These are phyloP conservation scores for Cardiospermum halicacabum DNA, from an alignment of 345 rosid species.

Conservation along the genomic window DNA sequence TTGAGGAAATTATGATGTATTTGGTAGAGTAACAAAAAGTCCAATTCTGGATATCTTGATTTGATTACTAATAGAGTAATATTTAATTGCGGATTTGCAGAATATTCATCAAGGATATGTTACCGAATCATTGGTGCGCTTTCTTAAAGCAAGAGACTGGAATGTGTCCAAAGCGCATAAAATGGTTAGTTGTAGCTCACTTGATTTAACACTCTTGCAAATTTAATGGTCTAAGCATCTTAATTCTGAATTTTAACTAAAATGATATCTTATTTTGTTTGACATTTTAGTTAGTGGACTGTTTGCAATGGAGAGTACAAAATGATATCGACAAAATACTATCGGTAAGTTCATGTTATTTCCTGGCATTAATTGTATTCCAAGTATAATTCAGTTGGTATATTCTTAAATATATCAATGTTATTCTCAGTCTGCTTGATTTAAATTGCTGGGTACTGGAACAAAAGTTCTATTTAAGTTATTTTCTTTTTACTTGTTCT, in stretches of 20 bases:
- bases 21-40: neutral
- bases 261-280: conserved; percentile 1
- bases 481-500: no score
- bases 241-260: conserved; percentile 9
- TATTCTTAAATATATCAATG: neutral
- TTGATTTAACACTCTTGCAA: neutral
- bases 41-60: neutral
- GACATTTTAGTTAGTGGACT: conserved; percentile 68
- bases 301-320: conserved; percentile 82
- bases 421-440: neutral
- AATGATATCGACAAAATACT: conserved; percentile 77
- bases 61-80: conserved; percentile 4
- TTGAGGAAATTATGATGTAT: neutral
- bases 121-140: conserved; percentile 53
- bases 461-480: neutral
- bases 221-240: conserved; percentile 1
- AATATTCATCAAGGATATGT: conserved; percentile 66
- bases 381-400: neutral
- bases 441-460: neutral
- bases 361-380: neutral
- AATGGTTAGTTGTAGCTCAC: conserved; percentile 45
- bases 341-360: conserved; percentile 45
- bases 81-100: conserved; percentile 30
- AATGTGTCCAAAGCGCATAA: conserved; percentile 64
- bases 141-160: conserved; percentile 74